Evolutionary conservation across 768 basidiomycete genomes (phyloP).

Genomic region (Neoboletus brunneissimus): DNA sequence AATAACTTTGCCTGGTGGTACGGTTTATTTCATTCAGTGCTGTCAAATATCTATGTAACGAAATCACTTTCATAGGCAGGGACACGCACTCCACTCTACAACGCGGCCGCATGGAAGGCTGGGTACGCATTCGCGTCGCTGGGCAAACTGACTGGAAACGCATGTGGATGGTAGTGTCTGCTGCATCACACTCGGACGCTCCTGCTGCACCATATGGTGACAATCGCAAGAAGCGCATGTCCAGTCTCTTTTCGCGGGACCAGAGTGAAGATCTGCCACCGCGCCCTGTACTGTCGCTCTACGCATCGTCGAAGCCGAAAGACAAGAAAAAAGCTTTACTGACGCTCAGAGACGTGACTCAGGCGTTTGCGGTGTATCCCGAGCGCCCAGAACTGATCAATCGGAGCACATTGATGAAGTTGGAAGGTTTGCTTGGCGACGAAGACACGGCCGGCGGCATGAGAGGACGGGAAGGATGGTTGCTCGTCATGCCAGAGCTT

Average conservation of each 20-base stretch:
- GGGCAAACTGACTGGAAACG: constrained; percentile 98
- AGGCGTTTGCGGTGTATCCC: constrained; percentile 94
- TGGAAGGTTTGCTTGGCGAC: constrained; percentile 81
- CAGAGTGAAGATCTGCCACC: constrained; percentile 34
- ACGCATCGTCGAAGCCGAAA: constrained; percentile 60
- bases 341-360: constrained; percentile 65
- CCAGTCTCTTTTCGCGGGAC: constrained; percentile 61
- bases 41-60: constrained; percentile 26
- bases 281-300: constrained; percentile 55
- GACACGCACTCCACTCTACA: constrained; percentile 61
- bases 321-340: constrained; percentile 72
- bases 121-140: constrained; percentile 86
- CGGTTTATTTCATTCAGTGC: constrained; percentile 17
- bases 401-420: constrained; percentile 85
- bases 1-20: constrained; percentile 59
- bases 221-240: constrained; percentile 50
- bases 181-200: constrained; percentile 36
- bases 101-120: constrained; percentile 82
- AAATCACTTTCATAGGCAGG: constrained; percentile 31
- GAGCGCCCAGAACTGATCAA: constrained; percentile 92
- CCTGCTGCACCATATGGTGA: constrained; percentile 27
- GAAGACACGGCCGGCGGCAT: constrained; percentile 69
- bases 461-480: constrained; percentile 76
- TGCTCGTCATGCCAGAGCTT: constrained; percentile 87
- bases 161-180: constrained; percentile 77